Percentiles rank a stretch among this genome's conserved stretches.
Evolutionary conservation across 1,139 yeast genomes (phyloP).

Genomic region (Candida tetrigidarum): DNA sequence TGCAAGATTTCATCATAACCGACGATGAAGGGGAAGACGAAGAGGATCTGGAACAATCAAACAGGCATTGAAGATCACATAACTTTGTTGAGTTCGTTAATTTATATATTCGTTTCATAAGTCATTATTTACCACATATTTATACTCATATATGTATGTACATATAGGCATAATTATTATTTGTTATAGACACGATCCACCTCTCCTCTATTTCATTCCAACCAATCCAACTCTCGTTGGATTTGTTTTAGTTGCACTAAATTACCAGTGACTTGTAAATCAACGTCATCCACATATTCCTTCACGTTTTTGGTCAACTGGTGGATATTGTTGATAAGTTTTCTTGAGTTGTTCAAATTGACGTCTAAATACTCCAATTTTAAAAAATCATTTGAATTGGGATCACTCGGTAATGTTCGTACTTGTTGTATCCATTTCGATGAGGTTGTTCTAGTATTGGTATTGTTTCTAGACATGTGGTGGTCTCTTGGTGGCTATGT

Average conservation of each 20-base stretch:
- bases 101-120: slow-evolving; percentile 4
- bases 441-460: background rate
- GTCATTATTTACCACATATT: slow-evolving; percentile 4
- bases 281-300: slow-evolving; percentile 22
- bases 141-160: too few relatives aligned
- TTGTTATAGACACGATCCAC: background rate
- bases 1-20: slow-evolving; percentile 30
- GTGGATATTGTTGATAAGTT: slow-evolving; percentile 37
- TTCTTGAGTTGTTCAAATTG: slow-evolving; percentile 48
- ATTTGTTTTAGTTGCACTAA: slow-evolving; percentile 31
- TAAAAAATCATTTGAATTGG: slow-evolving; percentile 41
- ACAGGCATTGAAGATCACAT: background rate
- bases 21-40: slow-evolving; percentile 29
- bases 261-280: slow-evolving; percentile 31
- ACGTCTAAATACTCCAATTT: slow-evolving; percentile 50
- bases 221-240: slow-evolving; percentile 34
- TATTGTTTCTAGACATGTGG: background rate
- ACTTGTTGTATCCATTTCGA: slow-evolving; percentile 37
- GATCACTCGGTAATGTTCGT: slow-evolving; percentile 45
- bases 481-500: background rate
- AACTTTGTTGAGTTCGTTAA: background rate
- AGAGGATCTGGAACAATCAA: slow-evolving; percentile 3
- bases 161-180: background rate
- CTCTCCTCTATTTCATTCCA: too few relatives aligned
- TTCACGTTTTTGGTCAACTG: slow-evolving; percentile 27